These are phyloP conservation scores for Eucalyptus curtisii DNA, from an alignment of 345 rosid species.

Conservation along the genomic window DNA sequence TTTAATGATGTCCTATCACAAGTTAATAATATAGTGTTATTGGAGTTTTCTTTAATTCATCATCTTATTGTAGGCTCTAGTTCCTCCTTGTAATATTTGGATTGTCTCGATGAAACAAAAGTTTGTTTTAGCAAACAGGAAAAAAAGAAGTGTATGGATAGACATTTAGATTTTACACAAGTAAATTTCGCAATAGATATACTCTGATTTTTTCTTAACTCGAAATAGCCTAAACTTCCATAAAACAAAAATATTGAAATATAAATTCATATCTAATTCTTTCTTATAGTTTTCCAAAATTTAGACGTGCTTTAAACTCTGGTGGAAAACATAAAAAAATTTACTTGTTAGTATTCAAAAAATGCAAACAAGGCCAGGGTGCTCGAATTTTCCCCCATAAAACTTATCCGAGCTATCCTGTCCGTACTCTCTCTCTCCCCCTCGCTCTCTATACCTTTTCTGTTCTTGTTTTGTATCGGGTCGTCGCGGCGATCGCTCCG, in stretches of 20 bases:
- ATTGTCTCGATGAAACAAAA: too few species aligned
- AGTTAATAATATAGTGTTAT: not conserved
- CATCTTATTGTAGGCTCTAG: accelerated
- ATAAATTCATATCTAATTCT: not conserved
- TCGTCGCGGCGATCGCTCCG: not conserved
- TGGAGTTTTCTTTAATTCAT: not conserved
- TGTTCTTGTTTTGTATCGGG: not conserved
- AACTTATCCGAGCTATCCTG: not conserved
- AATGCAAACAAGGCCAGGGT: not conserved
- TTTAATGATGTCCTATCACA: not conserved
- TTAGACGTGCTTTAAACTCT: not conserved
- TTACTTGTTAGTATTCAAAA: not conserved
- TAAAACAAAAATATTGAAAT: not conserved
- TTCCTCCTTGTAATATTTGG: too few species aligned
- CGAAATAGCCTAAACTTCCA: not conserved
- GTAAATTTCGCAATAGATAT: accelerated
- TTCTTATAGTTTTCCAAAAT: not conserved
- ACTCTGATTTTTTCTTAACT: not conserved
- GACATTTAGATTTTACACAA: not conserved
- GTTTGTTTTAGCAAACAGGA: not conserved
- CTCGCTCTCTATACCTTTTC: not conserved
- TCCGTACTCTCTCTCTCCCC: not conserved
- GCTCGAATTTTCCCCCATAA: not conserved
- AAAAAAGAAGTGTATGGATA: not conserved
- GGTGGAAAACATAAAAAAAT: not conserved